Conservation (phyloP, 2,329 filamentous ascomycete genomes). For the Eurotiales sp. region DNA sequence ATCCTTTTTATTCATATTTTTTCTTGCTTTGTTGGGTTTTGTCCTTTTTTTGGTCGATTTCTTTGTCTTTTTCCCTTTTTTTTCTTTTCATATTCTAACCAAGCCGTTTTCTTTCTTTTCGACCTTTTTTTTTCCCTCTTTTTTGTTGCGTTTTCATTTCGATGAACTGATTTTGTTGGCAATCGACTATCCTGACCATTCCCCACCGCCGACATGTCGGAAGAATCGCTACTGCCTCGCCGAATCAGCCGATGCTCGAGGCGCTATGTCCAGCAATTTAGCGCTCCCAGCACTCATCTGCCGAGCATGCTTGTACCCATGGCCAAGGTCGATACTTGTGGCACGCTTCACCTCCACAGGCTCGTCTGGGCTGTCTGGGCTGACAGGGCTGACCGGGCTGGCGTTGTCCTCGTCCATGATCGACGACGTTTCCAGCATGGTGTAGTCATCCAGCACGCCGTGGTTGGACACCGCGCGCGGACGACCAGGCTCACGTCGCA, state of each 20-base stretch:
- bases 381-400: constrained; percentile 9
- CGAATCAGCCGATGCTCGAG: constrained; percentile 52
- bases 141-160: too few relatives aligned
- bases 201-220: background rate
- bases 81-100: constrained; percentile 4
- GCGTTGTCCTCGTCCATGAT: constrained; percentile 5
- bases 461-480: constrained; percentile 55
- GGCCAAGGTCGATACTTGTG: constrained; percentile 65
- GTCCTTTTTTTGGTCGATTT: background rate
- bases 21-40: constrained; percentile 2
- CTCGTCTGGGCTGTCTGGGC: constrained; percentile 6
- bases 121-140: constrained; percentile 4
- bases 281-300: constrained; percentile 77
- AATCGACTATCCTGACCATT: background rate
- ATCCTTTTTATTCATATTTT: constrained; percentile 2
- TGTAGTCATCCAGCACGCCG: constrained; percentile 54
- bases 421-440: constrained; percentile 27
- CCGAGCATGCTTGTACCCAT: constrained; percentile 63
- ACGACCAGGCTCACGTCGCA: constrained; percentile 54
- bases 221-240: constrained; percentile 18
- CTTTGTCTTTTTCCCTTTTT: background rate
- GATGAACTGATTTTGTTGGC: too few relatives aligned
- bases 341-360: constrained; percentile 56
- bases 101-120: constrained; percentile 10
- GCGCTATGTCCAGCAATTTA: constrained; percentile 65